Evolutionary conservation across 176 grass and related monocot genomes (phyloP).

Genomic region (Rhipidocladum racemiflorum): DNA sequence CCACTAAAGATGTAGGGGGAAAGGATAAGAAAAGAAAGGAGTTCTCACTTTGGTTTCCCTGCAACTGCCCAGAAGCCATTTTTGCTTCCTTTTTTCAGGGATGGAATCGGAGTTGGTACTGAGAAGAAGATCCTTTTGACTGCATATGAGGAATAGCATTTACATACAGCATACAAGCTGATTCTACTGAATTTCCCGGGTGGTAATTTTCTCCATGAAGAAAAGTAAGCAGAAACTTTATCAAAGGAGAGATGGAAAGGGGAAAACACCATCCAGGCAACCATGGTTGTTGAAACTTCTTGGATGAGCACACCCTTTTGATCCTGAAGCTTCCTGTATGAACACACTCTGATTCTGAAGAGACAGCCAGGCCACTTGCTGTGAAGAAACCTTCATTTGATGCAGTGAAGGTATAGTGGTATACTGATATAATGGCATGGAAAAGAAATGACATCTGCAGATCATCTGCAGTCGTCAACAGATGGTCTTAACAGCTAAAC

Average conservation of each 20-base stretch:
- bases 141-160: neutral
- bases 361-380: neutral
- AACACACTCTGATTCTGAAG: neutral
- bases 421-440: neutral
- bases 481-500: neutral
- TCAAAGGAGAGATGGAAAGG: neutral
- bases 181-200: neutral
- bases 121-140: neutral
- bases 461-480: neutral
- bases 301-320: neutral
- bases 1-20: neutral
- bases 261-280: slow-evolving; percentile 15
- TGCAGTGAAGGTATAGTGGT: neutral
- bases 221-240: slow-evolving; percentile 7
- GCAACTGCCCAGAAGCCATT: neutral
- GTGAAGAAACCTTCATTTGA: neutral
- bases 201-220: neutral
- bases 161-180: neutral
- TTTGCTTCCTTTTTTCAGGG: neutral
- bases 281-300: slow-evolving; percentile 28
- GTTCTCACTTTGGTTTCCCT: neutral
- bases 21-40: neutral
- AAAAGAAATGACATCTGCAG: neutral
- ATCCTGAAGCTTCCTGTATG: neutral
- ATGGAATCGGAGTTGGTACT: neutral